Base-by-base conservation (phyloP, 768 basidiomycete genomes). In the Podaxis sp. region DNA sequence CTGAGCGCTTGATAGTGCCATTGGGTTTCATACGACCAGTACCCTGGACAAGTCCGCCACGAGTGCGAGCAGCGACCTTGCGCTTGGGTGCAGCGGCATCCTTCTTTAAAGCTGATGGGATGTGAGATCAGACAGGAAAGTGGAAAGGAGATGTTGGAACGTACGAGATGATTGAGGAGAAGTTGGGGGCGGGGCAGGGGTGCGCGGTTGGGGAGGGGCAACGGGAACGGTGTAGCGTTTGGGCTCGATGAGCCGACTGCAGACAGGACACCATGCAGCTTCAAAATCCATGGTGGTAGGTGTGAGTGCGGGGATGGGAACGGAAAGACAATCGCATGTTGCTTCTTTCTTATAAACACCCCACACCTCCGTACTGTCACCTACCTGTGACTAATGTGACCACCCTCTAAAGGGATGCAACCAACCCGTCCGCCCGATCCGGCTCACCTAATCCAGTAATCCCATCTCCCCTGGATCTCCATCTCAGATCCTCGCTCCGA, bases 221-320 rank as follows among this genome's bases (percentile, higher is more conserved):
- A 85, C 69, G 36, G 83, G 73, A 61, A 90, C 81, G 12, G 79
- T 79, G 66, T 75, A 77, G 66, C 89, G 87, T 71, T 90, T 91
- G n/a, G 92, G 91, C n/a, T 84, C 76, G 66, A 94, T 92, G 65
- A 88, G 87, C 67, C 84, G 79, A 68, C 86, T 83, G 79, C 92
- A 94, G 69, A 84, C 85, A 55, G 89, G 89, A 82, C 91, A 93
- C 88, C 89, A 94, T 60, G 85, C 78, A 65, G 87, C 81, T 76
- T 91, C 90, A 76, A 86, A 80, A 55, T 81, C 79, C 77, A 79
- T 78, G 59, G 66, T 53, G 24, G 54, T 22, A 33, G 61, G 65
- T 19, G 52, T 36, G 40, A 54, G 49, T 11, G 33, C 22, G 60
- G n/a, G 54, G 61, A 53, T 38, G 54, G 43, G 57, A 50, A 56